Evolutionary conservation across 2,329 filamentous ascomycete genomes (phyloP).

Genomic region (Simplicillium aogashimaense): DNA sequence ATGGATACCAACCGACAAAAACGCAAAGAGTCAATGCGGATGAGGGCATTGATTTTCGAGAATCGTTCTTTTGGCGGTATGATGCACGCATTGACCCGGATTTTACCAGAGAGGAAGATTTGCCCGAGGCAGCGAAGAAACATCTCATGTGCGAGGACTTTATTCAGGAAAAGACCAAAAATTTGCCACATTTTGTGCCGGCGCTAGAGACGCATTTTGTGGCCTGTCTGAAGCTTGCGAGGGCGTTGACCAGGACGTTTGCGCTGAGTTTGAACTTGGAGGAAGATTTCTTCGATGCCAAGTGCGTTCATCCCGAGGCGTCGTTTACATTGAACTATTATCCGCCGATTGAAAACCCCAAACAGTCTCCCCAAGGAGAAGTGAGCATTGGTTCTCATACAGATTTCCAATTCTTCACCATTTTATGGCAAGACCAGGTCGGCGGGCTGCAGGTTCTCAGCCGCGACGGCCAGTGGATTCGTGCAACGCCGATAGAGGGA

Average conservation of each 20-base stretch:
- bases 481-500: conserved; percentile 26
- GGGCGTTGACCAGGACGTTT: conserved; percentile 39
- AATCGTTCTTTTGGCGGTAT: conserved; percentile 40
- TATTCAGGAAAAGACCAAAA: too few relatives aligned
- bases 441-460: conserved; percentile 34
- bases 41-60: conserved; percentile 36
- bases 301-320: conserved; percentile 11
- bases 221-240: conserved; percentile 35
- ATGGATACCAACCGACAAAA: conserved; percentile 32
- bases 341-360: conserved; percentile 12
- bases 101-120: too few relatives aligned
- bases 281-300: conserved; percentile 41
- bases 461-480: conserved; percentile 27
- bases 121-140: too few relatives aligned
- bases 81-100: conserved; percentile 32
- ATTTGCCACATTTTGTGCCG: conserved; percentile 27
- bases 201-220: conserved; percentile 36
- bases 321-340: conserved; percentile 19
- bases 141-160: too few relatives aligned
- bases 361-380: background rate
- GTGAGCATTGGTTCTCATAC: conserved; percentile 41
- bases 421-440: conserved; percentile 31
- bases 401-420: conserved; percentile 41
- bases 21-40: conserved; percentile 34
- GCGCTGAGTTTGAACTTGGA: conserved; percentile 39